Evolutionary conservation across 306 rosid genomes (phyloP).

Genomic region (Delonix regia): DNA sequence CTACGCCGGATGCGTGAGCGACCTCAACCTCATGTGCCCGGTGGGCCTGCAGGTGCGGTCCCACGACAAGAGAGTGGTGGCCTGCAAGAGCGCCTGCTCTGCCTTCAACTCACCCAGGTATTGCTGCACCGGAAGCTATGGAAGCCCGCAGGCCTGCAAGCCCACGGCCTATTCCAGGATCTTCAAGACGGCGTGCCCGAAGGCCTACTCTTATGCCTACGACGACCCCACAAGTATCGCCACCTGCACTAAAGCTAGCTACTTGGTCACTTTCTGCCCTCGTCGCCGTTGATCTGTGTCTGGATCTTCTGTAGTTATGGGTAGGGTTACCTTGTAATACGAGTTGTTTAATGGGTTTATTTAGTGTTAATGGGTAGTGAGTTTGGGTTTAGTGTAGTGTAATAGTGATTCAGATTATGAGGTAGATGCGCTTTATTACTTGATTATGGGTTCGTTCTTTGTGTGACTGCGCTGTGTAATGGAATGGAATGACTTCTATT

Average conservation of each 20-base stretch:
- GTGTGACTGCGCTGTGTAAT: not conserved
- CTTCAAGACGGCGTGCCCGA: constrained; percentile 89
- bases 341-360: not conserved
- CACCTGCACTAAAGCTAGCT: constrained; percentile 77
- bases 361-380: not conserved
- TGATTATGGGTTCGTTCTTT: not conserved
- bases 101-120: constrained; percentile 85
- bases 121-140: constrained; percentile 86
- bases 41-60: constrained; percentile 86
- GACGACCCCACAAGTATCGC: constrained; percentile 96
- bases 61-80: constrained; percentile 66
- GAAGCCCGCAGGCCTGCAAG: constrained; percentile 82
- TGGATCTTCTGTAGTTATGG: not conserved
- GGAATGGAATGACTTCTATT: not conserved
- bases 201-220: constrained; percentile 88
- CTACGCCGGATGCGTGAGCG: constrained; percentile 88
- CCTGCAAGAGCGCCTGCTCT: constrained; percentile 83
- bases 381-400: not conserved
- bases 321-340: not conserved
- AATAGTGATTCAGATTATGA: not conserved
- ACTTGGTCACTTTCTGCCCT: constrained; percentile 85
- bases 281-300: not conserved
- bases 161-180: constrained; percentile 88
- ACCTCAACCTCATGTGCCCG: constrained; percentile 87
- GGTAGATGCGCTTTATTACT: not conserved